phyloP scores from a whole-genome alignment of 2,329 filamentous ascomycete species.

The Sordariomycetes sp. region DNA sequence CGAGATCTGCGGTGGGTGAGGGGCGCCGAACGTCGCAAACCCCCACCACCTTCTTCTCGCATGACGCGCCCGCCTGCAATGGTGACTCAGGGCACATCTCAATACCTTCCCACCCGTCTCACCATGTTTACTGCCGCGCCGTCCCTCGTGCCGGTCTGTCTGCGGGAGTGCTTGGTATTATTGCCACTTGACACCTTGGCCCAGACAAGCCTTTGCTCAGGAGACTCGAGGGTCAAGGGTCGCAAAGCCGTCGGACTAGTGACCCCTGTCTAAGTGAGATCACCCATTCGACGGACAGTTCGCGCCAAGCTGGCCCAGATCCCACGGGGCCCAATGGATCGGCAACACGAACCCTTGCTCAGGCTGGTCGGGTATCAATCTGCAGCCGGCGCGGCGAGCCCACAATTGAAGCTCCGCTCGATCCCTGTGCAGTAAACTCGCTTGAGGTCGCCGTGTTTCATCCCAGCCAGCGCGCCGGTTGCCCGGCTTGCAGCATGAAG shows the following conservation, averaged over 20 bases:
- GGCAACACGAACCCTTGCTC: constrained; percentile 1
- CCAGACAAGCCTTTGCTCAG: no score
- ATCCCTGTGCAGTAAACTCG: not conserved
- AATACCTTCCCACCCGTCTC: not conserved
- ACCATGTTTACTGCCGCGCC: no score
- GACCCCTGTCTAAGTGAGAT: no score
- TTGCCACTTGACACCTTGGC: no score
- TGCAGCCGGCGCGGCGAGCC: not conserved
- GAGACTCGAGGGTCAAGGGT: no score
- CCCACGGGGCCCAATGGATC: constrained; percentile 1
- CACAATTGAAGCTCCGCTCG: not conserved
- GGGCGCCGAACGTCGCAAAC: not conserved
- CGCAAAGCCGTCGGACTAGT: no score
- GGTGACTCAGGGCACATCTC: not conserved
- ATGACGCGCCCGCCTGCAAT: not conserved
- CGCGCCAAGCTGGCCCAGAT: not conserved
- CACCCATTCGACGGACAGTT: not conserved
- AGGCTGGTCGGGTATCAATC: constrained; percentile 3
- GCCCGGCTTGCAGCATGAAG: no score
- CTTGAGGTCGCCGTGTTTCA: not conserved
- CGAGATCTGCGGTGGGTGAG: not conserved
- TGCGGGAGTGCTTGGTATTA: no score
- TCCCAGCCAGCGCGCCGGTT: not conserved
- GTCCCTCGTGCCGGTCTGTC: no score
- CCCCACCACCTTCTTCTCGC: not conserved